Conservation (phyloP, 495 filamentous ascomycete genomes). For the Talaromyces liani region DNA sequence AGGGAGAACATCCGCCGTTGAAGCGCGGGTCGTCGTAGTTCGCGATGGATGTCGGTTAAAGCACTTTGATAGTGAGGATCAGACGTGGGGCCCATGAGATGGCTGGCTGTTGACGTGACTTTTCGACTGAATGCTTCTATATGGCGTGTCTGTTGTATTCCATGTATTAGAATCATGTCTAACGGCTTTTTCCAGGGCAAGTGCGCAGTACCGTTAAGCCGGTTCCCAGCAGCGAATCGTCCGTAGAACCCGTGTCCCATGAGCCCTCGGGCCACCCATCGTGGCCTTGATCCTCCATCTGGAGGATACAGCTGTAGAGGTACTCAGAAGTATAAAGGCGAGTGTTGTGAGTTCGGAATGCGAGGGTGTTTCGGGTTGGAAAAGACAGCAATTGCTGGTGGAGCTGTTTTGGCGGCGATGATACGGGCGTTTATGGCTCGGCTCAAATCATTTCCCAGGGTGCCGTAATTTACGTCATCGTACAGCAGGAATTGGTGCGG, state of each 20-base stretch:
- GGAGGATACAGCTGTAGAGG: conserved; percentile 6
- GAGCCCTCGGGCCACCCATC: conserved; percentile 40
- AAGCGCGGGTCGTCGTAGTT: conserved; percentile 70
- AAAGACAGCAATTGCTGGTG: not conserved
- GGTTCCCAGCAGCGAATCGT: conserved; percentile 43
- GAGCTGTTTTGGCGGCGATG: not conserved
- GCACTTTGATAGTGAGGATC: conserved; percentile 76
- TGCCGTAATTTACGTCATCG: not conserved
- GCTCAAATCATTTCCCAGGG: not conserved
- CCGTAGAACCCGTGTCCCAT: conserved; percentile 40
- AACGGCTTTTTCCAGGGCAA: not conserved
- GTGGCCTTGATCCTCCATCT: conserved; percentile 39
- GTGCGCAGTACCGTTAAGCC: conserved; percentile 39
- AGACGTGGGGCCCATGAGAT: conserved; percentile 66
- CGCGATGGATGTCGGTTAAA: conserved; percentile 82
- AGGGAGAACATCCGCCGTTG: conserved; percentile 88
- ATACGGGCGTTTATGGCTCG: not conserved
- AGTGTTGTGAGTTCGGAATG: not conserved
- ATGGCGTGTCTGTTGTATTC: conserved; percentile 59
- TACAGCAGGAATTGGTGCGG: not conserved
- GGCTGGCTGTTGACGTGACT: conserved; percentile 87
- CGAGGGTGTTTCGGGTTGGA: not conserved
- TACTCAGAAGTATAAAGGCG: not conserved
- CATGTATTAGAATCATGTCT: conserved; percentile 5
- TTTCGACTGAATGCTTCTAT: conserved; percentile 91